Evolutionary conservation across 78 protist genomes (phyloP), one percentile per base, ranked within the genome.

Genomic region (Chrysochromulina parva): DNA sequence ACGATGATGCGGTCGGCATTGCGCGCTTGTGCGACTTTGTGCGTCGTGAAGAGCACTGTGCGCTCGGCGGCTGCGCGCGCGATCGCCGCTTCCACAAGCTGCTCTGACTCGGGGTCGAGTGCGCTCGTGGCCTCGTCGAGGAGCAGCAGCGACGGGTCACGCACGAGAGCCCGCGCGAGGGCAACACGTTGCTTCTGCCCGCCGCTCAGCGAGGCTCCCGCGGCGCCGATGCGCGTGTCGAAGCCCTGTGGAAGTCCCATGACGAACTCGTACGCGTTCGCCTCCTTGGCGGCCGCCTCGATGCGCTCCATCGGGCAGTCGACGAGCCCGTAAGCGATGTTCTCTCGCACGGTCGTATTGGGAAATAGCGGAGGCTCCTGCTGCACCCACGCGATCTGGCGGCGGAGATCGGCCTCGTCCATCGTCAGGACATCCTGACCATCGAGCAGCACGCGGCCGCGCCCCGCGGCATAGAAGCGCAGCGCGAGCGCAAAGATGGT

Each of bases 91-190:
- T 95, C 95, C 7, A 98, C 94, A 26, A 91, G 88, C 48, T 82
- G 88, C 84, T 97, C 98, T 10, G 93, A 65, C 62, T 95, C 86
- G 6, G 98, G 82, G 89, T 97, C 98, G 20, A 97, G 90, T 48
- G 96, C 97, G 2, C 96, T 78, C 1, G 98, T 97, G 47, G 95
- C 93, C 91, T 97, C 98, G 92, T 98, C 99, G 3, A 98, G 95
- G 13, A 98, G 78, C 53, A 98, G 88, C 48, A 98, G 90, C 59
- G 62, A 73, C 47, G 99, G 96, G 60, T 96, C 87, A 17, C 94
- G 67, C 48, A 98, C 50, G 57, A 97, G 80, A 1, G 97, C 98
- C 4, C 57, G 54, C 20, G 57, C 48, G 20, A 47, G 7, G 24
- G 48, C 54, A 6, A 47, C 55, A 47, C 54, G 62, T 66, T 81